Conservation (phyloP, 352 stramenopile genomes). For the Phytopythium montanum region DNA sequence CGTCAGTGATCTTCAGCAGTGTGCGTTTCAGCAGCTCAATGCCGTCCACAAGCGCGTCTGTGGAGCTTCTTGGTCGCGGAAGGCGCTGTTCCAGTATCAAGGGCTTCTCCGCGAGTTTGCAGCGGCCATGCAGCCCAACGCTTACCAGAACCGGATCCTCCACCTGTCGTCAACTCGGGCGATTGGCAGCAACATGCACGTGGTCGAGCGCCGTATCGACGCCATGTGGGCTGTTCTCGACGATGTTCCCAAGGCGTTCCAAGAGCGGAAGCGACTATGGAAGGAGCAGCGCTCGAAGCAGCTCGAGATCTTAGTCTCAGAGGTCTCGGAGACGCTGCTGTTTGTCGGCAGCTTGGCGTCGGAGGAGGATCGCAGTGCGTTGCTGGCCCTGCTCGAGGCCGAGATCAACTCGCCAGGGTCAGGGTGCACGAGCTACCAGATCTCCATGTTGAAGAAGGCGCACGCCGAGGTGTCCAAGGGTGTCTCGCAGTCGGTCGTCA, state of each 20-base stretch:
- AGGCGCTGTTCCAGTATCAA: neutral
- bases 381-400: neutral
- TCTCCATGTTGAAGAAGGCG: constrained; percentile 3
- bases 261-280: neutral
- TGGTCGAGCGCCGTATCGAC: neutral
- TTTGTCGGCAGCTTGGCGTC: constrained; percentile 2
- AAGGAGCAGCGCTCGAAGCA: constrained; percentile 2
- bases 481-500: neutral
- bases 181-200: neutral
- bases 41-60: neutral
- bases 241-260: neutral
- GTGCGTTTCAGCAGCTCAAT: neutral
- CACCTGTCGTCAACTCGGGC: neutral
- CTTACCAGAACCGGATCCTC: neutral
- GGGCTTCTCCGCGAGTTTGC: neutral
- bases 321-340: constrained; percentile 6
- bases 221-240: neutral
- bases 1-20: neutral
- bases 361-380: constrained; percentile 6
- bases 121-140: neutral
- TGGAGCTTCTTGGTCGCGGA: neutral
- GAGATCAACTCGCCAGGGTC: neutral
- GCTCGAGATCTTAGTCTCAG: constrained; percentile 8
- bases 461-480: constrained; percentile 3
- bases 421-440: neutral